Evolutionary conservation across 78 protist genomes (phyloP).

Genomic region (Dictyostelium discoideum): DNA sequence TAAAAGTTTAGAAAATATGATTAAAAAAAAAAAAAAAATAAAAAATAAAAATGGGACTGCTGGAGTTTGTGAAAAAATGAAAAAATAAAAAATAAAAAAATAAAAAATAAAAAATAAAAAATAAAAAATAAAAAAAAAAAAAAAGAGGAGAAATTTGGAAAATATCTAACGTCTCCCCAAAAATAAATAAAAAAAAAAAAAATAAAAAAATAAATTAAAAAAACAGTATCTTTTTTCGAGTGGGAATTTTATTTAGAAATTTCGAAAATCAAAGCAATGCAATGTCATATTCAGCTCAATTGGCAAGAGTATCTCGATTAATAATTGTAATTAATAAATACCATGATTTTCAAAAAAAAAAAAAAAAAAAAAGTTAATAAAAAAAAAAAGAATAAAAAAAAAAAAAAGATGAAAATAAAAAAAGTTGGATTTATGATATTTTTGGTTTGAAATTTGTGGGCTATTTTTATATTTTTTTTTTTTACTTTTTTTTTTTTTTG

Average conservation of each 20-base stretch:
- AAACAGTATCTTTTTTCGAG: neutral
- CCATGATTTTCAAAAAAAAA: no score
- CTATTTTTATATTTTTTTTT: no score
- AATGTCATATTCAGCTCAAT: neutral
- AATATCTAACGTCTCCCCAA: neutral
- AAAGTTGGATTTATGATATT: no score
- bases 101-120: neutral
- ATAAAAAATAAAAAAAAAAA: neutral
- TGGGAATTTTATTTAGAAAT: neutral
- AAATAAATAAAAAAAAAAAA: neutral
- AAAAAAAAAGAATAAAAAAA: no score
- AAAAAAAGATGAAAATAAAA: no score
- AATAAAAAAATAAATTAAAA: neutral
- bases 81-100: neutral
- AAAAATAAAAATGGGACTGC: slow-evolving; percentile 1
- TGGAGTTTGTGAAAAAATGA: neutral
- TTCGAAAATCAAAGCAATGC: neutral
- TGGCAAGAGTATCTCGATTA: neutral
- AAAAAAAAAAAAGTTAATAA: no score
- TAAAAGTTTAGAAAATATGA: no score
- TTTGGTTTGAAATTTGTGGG: no score
- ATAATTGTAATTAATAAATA: no score
- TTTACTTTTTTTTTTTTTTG: no score
- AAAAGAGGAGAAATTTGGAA: neutral
- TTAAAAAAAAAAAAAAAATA: neutral